Percentiles rank a stretch among this genome's conserved stretches.
Evolutionary conservation across 139 green algal species (phyloP).

Genomic region (Ettlia oleoabundans): DNA sequence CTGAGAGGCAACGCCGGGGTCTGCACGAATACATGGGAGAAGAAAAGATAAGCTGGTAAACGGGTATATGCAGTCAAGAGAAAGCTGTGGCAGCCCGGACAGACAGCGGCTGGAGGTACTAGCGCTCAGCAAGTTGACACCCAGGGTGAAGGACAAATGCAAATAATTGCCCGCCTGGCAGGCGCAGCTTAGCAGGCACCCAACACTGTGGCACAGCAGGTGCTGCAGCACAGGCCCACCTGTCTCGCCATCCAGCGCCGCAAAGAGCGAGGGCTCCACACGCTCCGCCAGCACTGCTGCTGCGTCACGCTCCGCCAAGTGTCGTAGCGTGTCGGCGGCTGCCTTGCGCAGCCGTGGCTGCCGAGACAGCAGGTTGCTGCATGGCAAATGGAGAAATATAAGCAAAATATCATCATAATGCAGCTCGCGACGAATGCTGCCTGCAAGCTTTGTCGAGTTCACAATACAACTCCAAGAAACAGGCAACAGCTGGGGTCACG

Average conservation of each 20-base stretch:
- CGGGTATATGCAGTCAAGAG: background rate
- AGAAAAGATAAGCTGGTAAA: background rate
- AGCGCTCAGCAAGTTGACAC: too few relatives aligned
- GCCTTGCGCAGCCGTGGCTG: slow-evolving; percentile 81
- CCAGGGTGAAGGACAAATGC: too few relatives aligned
- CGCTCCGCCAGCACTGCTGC: slow-evolving; percentile 47
- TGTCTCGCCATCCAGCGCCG: slow-evolving; percentile 82
- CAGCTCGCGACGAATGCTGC: too few relatives aligned
- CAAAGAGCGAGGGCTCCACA: slow-evolving; percentile 82
- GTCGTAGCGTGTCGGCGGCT: slow-evolving; percentile 85
- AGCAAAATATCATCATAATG: too few relatives aligned
- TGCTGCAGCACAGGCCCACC: slow-evolving; percentile 28
- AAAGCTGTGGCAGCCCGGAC: background rate
- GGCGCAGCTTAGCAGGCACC: background rate
- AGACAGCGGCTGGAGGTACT: too few relatives aligned
- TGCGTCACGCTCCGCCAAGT: slow-evolving; percentile 85
- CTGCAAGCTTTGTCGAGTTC: too few relatives aligned
- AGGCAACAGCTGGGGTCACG: too few relatives aligned
- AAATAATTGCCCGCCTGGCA: too few relatives aligned
- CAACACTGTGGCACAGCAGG: background rate
- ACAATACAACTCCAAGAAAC: too few relatives aligned
- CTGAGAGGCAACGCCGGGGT: slow-evolving; percentile 55
- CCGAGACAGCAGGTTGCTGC: slow-evolving; percentile 62
- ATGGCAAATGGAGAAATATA: background rate
- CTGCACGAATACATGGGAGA: background rate